phyloP scores from a whole-genome alignment of 2,329 filamentous ascomycete genomes.

The Fusarium sp. region DNA sequence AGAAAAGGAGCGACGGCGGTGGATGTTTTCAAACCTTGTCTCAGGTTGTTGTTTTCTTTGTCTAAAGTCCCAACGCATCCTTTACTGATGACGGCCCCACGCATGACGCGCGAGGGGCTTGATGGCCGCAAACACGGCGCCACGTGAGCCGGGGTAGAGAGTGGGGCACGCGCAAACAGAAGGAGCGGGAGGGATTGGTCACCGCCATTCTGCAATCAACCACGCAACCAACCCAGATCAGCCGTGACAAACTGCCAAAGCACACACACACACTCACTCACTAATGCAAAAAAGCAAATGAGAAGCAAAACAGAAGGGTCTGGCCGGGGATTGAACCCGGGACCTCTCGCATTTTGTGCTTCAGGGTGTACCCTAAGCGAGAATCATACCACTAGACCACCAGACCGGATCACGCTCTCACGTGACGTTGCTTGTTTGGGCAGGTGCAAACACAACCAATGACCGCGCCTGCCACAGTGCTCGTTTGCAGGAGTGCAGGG shows the following conservation, averaged over 20 bases:
- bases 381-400: conserved; percentile 53
- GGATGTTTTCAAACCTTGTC: background rate
- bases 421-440: conserved; percentile 24
- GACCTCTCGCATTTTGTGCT: conserved; percentile 53
- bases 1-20: background rate
- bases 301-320: conserved; percentile 49
- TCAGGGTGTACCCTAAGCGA: conserved; percentile 51
- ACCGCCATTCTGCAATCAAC: background rate
- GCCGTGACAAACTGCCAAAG: background rate
- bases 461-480: no score
- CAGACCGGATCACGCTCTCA: conserved; percentile 40
- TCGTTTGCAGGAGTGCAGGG: no score
- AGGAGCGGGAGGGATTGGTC: no score
- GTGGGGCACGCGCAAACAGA: background rate
- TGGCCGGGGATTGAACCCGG: conserved; percentile 61
- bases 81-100: background rate
- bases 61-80: background rate
- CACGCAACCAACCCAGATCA: background rate
- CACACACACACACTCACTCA: background rate
- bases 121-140: background rate
- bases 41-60: conserved; percentile 33
- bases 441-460: rapidly evolving
- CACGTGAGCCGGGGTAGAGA: background rate
- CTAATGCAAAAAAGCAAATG: conserved; percentile 15
- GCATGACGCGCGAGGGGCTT: conserved; percentile 16